Evolutionary conservation across 2,329 filamentous ascomycete species (phyloP).

Genomic region (Aspergillus hortae): DNA sequence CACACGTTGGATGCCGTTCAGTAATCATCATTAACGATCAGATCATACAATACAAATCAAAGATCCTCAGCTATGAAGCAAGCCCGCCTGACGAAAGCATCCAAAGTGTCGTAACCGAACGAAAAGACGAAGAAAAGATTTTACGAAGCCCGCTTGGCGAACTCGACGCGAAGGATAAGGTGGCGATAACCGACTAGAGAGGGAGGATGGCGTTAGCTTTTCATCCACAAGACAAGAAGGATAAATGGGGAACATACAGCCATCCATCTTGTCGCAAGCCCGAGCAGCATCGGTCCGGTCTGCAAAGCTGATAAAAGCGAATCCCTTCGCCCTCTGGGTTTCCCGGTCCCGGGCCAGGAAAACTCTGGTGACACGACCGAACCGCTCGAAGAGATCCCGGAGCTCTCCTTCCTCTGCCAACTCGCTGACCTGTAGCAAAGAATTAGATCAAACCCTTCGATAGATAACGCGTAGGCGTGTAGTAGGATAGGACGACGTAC

Average conservation of each 20-base stretch:
- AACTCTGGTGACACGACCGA: conserved; percentile 92
- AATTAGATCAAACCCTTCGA: neutral
- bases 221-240: neutral
- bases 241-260: conserved; percentile 54
- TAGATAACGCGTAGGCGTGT: neutral
- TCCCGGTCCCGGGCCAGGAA: conserved; percentile 98
- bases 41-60: conserved; percentile 36
- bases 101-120: conserved; percentile 27
- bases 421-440: conserved; percentile 70
- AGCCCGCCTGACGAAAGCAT: conserved; percentile 29
- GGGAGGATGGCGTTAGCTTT: conserved; percentile 21
- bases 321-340: conserved; percentile 93
- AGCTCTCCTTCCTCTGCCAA: conserved; percentile 95
- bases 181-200: conserved; percentile 49
- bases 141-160: conserved; percentile 47
- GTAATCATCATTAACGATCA: conserved; percentile 37
- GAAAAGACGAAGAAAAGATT: conserved; percentile 13
- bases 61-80: conserved; percentile 25
- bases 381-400: conserved; percentile 96
- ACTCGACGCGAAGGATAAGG: conserved; percentile 52
- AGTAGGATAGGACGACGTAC: conserved; percentile 54
- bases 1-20: conserved; percentile 31
- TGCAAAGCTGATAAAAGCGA: conserved; percentile 96
- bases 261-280: conserved; percentile 97
- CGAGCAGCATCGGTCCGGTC: conserved; percentile 85